Conservation (phyloP, 345 rosid genomes). For the Acer saccharum region DNA sequence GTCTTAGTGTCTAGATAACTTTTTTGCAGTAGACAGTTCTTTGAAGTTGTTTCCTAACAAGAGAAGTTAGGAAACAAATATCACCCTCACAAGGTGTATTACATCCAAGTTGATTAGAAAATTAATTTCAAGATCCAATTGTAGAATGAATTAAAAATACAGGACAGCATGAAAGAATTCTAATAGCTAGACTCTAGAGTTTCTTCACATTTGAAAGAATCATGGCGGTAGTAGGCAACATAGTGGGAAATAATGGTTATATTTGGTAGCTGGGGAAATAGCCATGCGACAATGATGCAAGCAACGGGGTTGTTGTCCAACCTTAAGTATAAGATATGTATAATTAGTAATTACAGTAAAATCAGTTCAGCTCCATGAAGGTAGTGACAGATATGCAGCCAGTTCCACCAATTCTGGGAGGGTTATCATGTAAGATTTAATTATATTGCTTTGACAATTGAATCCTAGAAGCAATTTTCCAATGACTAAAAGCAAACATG, state of each 20-base stretch:
- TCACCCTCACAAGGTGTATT: not conserved
- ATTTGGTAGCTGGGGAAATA: not conserved
- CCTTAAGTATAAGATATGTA: not conserved
- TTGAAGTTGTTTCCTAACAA: not conserved
- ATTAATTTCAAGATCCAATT: not conserved
- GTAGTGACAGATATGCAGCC: not conserved
- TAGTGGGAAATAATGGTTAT: not conserved
- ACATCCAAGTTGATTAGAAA: too few species aligned
- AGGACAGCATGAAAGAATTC: not conserved
- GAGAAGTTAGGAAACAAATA: not conserved
- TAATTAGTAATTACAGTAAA: not conserved
- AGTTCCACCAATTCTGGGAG: slow-evolving; percentile 2
- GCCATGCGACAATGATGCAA: not conserved
- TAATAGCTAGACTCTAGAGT: too few species aligned
- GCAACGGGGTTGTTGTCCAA: not conserved
- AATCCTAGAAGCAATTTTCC: not conserved
- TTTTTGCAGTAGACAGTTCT: not conserved
- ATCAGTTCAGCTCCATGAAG: not conserved
- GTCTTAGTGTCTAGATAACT: not conserved
- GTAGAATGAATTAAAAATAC: not conserved
- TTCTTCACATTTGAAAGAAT: too few species aligned
- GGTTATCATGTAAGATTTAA: not conserved
- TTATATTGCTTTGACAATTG: not conserved
- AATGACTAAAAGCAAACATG: not conserved
- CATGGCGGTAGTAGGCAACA: not conserved